phyloP scores from a whole-genome alignment of 768 basidiomycete species.

The Podaxis sp. region DNA sequence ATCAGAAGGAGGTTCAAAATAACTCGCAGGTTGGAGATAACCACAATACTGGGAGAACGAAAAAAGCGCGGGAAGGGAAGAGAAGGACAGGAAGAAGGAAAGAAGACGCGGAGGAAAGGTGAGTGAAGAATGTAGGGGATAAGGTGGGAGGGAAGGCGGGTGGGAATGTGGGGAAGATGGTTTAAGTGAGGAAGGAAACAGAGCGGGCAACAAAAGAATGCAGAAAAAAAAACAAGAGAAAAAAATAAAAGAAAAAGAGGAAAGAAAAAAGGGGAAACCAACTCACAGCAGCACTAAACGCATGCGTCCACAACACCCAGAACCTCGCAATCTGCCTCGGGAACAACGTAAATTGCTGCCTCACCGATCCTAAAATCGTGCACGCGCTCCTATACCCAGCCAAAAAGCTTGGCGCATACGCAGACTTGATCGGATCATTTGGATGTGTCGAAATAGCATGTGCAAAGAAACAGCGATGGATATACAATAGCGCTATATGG shows the following conservation, averaged over 20 bases:
- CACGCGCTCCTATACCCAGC: slow-evolving; percentile 70
- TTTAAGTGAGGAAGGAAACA: too few relatives aligned
- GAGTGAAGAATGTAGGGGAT: too few relatives aligned
- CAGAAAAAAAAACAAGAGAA: neutral
- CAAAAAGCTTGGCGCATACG: slow-evolving; percentile 65
- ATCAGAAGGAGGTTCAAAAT: neutral
- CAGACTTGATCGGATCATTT: slow-evolving; percentile 65
- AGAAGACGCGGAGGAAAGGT: too few relatives aligned
- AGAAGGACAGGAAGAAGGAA: too few relatives aligned
- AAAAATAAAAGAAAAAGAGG: neutral
- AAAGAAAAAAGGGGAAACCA: neutral
- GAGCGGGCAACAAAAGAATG: too few relatives aligned
- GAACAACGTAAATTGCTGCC: slow-evolving; percentile 48
- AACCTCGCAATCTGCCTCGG: slow-evolving; percentile 62
- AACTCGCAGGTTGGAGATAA: neutral
- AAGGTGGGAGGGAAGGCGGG: too few relatives aligned
- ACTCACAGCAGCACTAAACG: slow-evolving; percentile 60
- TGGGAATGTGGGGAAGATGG: too few relatives aligned
- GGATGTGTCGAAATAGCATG: slow-evolving; percentile 68
- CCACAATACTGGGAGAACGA: neutral
- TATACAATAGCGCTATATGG: slow-evolving; percentile 60
- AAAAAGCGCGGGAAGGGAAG: too few relatives aligned
- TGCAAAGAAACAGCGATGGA: slow-evolving; percentile 77
- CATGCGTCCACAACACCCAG: slow-evolving; percentile 75
- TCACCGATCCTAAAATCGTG: slow-evolving; percentile 50